Evolutionary conservation across 352 stramenopile genomes (phyloP).

Genomic region (Globisporangium viniferum): DNA sequence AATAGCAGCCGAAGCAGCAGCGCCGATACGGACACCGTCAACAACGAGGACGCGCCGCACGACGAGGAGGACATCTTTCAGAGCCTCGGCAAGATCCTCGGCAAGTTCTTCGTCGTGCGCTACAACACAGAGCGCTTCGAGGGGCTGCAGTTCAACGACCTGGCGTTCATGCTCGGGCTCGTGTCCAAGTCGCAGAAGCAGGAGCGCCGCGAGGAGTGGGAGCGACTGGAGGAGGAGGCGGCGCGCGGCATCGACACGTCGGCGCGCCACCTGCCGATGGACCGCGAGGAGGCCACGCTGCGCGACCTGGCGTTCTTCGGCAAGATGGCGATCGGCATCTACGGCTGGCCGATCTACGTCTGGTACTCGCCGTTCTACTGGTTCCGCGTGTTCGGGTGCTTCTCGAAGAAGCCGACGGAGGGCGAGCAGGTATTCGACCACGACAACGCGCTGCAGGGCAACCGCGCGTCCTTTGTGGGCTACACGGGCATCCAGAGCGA

Average conservation of each 20-base stretch:
- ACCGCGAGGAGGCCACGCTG: conserved; percentile 45
- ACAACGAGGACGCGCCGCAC: conserved; percentile 21
- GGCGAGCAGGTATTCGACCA: conserved; percentile 52
- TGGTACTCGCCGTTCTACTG: conserved; percentile 73
- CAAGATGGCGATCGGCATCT: conserved; percentile 68
- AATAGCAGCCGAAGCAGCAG: not conserved
- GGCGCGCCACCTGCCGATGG: conserved; percentile 29
- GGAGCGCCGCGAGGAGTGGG: conserved; percentile 36
- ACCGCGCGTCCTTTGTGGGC: conserved; percentile 63
- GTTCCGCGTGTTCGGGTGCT: conserved; percentile 66
- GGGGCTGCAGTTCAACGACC: conserved; percentile 65
- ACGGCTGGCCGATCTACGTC: conserved; percentile 76
- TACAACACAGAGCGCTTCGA: conserved; percentile 67
- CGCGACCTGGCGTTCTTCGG: conserved; percentile 62
- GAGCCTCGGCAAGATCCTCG: conserved; percentile 54
- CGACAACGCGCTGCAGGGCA: conserved; percentile 56
- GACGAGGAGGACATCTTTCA: conserved; percentile 70
- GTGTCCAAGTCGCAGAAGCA: conserved; percentile 56
- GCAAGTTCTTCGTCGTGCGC: conserved; percentile 73
- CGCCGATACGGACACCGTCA: not conserved
- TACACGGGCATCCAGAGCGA: conserved; percentile 62
- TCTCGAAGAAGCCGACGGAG: conserved; percentile 32
- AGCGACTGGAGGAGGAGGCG: conserved; percentile 25
- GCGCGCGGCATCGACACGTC: conserved; percentile 21
- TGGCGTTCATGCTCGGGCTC: conserved; percentile 65